Conservation (phyloP, 495 filamentous ascomycete species). For the Trichoderma parareesei region DNA sequence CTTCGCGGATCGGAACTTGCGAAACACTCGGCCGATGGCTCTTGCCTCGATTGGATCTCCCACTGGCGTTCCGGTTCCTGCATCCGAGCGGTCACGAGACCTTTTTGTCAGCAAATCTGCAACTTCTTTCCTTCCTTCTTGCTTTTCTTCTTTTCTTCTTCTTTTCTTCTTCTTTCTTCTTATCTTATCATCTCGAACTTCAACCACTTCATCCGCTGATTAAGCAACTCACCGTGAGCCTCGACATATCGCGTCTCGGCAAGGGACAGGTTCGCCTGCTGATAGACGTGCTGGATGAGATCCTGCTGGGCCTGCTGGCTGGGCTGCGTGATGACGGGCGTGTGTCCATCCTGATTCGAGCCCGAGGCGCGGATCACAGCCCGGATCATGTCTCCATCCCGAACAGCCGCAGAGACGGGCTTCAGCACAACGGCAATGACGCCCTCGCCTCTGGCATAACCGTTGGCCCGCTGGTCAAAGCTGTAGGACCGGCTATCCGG, state of each 20-base stretch:
- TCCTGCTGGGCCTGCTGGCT: slow-evolving; percentile 40
- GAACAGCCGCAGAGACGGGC: slow-evolving; percentile 36
- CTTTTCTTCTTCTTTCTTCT: too few species aligned
- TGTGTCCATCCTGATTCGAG: slow-evolving; percentile 47
- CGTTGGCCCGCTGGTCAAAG: slow-evolving; percentile 52
- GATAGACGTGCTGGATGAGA: slow-evolving; percentile 42
- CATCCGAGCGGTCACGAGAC: too few species aligned
- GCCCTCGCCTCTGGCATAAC: slow-evolving; percentile 56
- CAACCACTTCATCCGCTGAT: neutral
- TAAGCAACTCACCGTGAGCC: slow-evolving; percentile 22
- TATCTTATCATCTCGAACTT: neutral
- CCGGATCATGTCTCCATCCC: slow-evolving; percentile 44
- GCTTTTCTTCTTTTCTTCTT: too few species aligned
- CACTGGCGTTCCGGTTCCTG: slow-evolving; percentile 44
- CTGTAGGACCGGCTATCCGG: slow-evolving; percentile 38
- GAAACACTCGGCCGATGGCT: slow-evolving; percentile 37
- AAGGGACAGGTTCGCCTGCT: slow-evolving; percentile 34
- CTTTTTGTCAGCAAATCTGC: neutral
- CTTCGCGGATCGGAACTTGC: slow-evolving; percentile 17
- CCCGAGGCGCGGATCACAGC: slow-evolving; percentile 48
- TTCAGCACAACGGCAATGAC: slow-evolving; percentile 48
- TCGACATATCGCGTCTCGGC: slow-evolving; percentile 39
- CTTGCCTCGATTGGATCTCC: slow-evolving; percentile 49
- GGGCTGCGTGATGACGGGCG: slow-evolving; percentile 44
- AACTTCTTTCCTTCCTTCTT: too few species aligned